phyloP scores from a whole-genome alignment of 1,139 yeast species.

The Saccharomyces hybrid region DNA sequence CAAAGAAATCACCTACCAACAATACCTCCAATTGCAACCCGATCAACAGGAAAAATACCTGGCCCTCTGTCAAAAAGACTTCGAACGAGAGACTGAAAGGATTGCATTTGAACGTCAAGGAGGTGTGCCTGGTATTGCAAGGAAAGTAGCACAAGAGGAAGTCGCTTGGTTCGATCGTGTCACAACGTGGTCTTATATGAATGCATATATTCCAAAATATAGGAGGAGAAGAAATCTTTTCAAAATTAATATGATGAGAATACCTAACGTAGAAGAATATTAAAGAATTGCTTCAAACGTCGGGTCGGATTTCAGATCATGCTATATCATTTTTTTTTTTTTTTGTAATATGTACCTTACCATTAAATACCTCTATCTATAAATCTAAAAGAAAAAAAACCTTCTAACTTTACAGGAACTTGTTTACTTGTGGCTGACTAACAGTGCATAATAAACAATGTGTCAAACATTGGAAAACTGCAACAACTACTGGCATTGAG shows the following conservation, averaged over 20 bases:
- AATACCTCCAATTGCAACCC: neutral
- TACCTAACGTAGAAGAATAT: neutral
- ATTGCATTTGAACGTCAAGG: conserved; percentile 11
- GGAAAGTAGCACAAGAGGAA: conserved; percentile 8
- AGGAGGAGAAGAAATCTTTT: neutral
- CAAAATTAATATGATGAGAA: neutral
- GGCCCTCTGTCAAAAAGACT: conserved; percentile 8
- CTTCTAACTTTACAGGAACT: too few relatives aligned
- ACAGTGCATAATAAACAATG: too few relatives aligned
- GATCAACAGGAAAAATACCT: conserved; percentile 9
- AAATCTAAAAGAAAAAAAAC: too few relatives aligned
- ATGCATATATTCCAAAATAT: conserved; percentile 9
- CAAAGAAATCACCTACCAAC: neutral
- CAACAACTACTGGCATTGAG: too few relatives aligned
- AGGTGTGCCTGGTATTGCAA: conserved; percentile 9
- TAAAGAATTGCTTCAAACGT: neutral
- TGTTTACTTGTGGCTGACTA: too few relatives aligned
- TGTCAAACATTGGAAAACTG: too few relatives aligned
- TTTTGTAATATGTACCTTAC: too few relatives aligned
- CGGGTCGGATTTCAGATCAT: too few relatives aligned
- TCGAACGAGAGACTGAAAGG: conserved; percentile 9
- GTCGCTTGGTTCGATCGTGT: conserved; percentile 11
- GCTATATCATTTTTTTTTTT: too few relatives aligned
- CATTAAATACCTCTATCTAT: too few relatives aligned
- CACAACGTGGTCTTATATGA: conserved; percentile 12